phyloP scores from a whole-genome alignment of 2,329 filamentous ascomycete species.

The Hypoxylon sp. region DNA sequence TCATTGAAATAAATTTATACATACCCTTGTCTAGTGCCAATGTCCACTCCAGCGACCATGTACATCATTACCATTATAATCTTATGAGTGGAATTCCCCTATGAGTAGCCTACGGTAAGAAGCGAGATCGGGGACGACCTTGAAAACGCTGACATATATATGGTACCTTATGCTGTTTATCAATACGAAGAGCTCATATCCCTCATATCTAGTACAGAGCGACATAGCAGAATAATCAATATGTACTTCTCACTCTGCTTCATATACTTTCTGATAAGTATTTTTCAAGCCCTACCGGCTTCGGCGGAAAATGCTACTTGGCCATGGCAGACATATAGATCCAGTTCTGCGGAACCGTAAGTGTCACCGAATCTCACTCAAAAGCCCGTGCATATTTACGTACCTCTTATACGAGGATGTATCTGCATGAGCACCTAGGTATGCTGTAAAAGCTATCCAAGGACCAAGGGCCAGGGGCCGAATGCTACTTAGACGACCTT shows the following conservation, averaged over 20 bases:
- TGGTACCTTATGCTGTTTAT: neutral
- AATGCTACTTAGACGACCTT: neutral
- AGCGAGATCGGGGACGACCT: constrained; percentile 27
- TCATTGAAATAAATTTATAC: neutral
- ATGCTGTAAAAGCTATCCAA: too few species aligned
- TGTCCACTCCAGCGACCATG: neutral
- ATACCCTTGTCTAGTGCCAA: constrained; percentile 20
- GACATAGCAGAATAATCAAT: constrained; percentile 3
- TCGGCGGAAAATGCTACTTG: constrained; percentile 35
- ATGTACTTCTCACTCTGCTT: constrained; percentile 19
- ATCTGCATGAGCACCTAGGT: neutral
- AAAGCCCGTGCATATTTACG: too few species aligned
- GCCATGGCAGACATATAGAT: constrained; percentile 47
- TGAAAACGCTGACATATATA: constrained; percentile 5
- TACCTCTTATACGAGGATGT: neutral
- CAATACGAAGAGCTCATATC: neutral
- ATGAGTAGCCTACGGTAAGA: neutral
- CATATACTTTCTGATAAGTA: constrained; percentile 3
- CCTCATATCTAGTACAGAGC: neutral
- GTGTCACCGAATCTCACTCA: neutral
- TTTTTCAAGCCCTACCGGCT: constrained; percentile 17
- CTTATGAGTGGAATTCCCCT: neutral
- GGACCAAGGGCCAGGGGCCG: too few species aligned
- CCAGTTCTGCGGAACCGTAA: constrained; percentile 39
- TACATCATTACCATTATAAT: constrained; percentile 4